Base-by-base conservation (phyloP, 805 yeast genomes). In the Spathaspora boniae region DNA sequence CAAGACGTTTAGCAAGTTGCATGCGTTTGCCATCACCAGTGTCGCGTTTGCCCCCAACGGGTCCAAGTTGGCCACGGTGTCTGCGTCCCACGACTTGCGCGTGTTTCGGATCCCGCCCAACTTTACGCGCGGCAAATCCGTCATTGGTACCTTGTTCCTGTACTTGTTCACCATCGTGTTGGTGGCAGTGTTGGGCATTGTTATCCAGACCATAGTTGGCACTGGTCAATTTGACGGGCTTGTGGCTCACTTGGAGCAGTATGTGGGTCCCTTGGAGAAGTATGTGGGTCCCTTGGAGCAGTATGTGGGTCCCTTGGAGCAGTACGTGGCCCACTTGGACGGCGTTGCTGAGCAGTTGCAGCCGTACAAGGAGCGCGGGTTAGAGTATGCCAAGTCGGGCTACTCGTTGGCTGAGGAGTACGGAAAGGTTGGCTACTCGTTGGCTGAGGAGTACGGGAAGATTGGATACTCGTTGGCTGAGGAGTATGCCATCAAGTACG, bases 1-100 rank as follows among this genome's bases (percentile, higher is more conserved):
- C 17, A 76, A 72, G 38, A 60, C 68, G 5, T 62, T 78, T 37
- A 71, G 72, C 28, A 74, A 82, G 41, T 78, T 84, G 36, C 96
- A 88, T 54, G 65, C 72, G 6, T 85, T 85, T 55, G 87, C 94
- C 17, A 79, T 87, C 34, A 87, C 96, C 0, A 71, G 74, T 29
- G 76, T 86, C 7, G 64, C 76, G 2, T 80, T 86, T 41, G 80
- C 87, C 4, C 81, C 84, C 9, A 70, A 77, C 51, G 87, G 89
- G 6, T 60, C 73, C 33, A 70, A 69, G 37, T 59, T 86, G 32
- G 91, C 86, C 3, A 74, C 86, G 16, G 81, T 78, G 0, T 81
- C 91, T 22, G 94, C 89, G 1, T 85, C 93, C 3, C 80, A 82
- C 42, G 71, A 86, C 1, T 73, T 87, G 19, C 77, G 72, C 46